Percentiles rank a stretch among this genome's conserved stretches.
phyloP scores from a whole-genome alignment of 306 rosid genomes.

The Acacia crassicarpa region DNA sequence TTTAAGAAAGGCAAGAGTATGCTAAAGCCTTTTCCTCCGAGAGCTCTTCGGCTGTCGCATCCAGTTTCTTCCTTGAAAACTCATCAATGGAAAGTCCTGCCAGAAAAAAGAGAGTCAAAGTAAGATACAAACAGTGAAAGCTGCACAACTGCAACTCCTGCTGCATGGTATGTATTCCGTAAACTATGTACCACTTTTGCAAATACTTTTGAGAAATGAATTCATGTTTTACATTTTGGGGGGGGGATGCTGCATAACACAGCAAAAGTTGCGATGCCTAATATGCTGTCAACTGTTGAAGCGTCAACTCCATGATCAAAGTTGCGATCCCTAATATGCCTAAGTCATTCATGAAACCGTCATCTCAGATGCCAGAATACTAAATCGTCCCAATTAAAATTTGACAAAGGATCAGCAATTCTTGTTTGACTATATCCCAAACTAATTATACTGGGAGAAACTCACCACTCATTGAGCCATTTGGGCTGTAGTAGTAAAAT shows the following conservation, averaged over 20 bases:
- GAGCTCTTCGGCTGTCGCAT: slow-evolving; percentile 79
- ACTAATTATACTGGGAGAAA: neutral
- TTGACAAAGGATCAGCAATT: neutral
- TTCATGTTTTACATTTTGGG: neutral
- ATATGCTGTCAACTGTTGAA: neutral
- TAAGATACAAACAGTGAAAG: neutral
- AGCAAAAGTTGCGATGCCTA: neutral
- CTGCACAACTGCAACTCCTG: neutral
- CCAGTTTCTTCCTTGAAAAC: slow-evolving; percentile 90
- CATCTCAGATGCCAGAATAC: neutral
- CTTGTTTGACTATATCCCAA: neutral
- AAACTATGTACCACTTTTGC: neutral
- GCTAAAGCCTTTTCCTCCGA: slow-evolving; percentile 92
- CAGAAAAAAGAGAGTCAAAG: neutral
- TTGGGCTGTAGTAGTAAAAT: neutral
- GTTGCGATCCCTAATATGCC: neutral
- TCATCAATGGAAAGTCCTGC: slow-evolving; percentile 90
- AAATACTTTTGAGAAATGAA: neutral
- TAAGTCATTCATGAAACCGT: neutral
- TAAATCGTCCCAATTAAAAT: neutral
- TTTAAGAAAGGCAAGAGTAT: slow-evolving; percentile 84
- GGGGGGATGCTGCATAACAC: neutral
- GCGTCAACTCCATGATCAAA: neutral
- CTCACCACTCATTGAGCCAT: neutral
- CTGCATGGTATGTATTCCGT: neutral